Evolutionary conservation across 2,329 filamentous ascomycete species (phyloP), one percentile per base, ranked within the genome.

Genomic region (Tolypocladium pustulatum): DNA sequence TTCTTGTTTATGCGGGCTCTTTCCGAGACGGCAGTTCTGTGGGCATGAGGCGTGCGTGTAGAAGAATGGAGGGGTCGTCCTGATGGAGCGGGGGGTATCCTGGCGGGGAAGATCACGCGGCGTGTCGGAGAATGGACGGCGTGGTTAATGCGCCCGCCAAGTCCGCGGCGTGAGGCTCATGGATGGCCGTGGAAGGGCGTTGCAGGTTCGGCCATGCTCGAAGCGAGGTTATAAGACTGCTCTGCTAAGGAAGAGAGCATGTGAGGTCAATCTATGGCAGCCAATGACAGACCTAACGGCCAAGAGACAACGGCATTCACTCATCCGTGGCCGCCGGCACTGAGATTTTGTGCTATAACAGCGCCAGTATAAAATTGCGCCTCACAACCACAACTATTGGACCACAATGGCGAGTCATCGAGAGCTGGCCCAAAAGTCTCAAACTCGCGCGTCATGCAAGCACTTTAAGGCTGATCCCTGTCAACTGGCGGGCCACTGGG

Each of bases 371-470:
- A 20, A 20, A 30, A 15, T 20, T 30, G 43, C 25, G 43, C 43
- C 25, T 30, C 43, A 15, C 25, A 20, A 30, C 43, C 43, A 20
- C 15, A 30, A 17, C 43, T 20, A 49, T 54, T 54, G 53, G 53
- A 36, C 25, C 36, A 38, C 34, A 15, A 17, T 22, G 20, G 15
- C 53, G 53, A 49, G 15, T 30, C 43, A 49, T 30, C 46, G 46
- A 51, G 27, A 17, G 46, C 3, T 51, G 27, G 25, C 46, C 9
- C 46, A 10, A 20, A 41, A n/a, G 41, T 51, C 55, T 57, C 55
- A 43, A 57, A 37, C 40, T 49, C 43, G 55, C 43, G 55, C 30
- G 25, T 57, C 38, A 57, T 57, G 55, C 41, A 51, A 46, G 55
- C 55, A 56, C 55, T 56, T 37, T 46, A 56, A 49, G 38, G 10